phyloP scores from a whole-genome alignment of 2,329 filamentous ascomycete species.

The Zopfia rhizophila region DNA sequence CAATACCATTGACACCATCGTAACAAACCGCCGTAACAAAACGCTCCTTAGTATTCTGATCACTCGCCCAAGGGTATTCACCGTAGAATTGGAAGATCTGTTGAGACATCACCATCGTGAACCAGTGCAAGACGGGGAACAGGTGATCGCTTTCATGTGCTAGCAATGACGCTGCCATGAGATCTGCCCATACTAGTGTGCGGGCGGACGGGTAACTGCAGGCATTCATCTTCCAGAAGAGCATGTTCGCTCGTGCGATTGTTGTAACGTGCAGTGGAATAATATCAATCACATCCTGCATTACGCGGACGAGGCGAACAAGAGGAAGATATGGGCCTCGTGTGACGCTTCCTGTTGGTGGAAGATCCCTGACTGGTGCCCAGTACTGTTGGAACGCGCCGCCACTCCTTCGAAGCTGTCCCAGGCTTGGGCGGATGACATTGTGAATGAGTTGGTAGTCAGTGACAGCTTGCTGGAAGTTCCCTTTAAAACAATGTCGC shows the following conservation, averaged over 20 bases:
- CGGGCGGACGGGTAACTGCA: no score
- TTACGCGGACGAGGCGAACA: constrained; percentile 41
- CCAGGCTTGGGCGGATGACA: no score
- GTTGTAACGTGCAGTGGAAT: constrained; percentile 37
- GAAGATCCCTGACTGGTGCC: no score
- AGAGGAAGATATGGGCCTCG: no score
- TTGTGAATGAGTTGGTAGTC: no score
- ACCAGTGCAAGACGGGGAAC: constrained; percentile 41
- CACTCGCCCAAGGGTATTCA: constrained; percentile 21
- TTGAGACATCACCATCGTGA: constrained; percentile 44
- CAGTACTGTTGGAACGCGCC: no score
- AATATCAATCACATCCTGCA: constrained; percentile 33
- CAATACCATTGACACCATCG: constrained; percentile 38
- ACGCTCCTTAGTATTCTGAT: no score
- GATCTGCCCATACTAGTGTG: constrained; percentile 25
- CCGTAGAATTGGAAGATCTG: constrained; percentile 31
- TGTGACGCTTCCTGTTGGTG: no score
- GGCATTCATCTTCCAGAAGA: constrained; percentile 45
- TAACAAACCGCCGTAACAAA: constrained; percentile 40
- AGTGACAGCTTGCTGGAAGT: no score
- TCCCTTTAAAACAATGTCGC: no score
- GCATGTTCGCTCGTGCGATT: constrained; percentile 27
- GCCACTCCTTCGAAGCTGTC: no score
- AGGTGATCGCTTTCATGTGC: constrained; percentile 25
- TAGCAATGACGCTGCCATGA: constrained; percentile 26